Evolutionary conservation across 2,329 filamentous ascomycete genomes (phyloP).

Genomic region (Diaporthe citriasiana): DNA sequence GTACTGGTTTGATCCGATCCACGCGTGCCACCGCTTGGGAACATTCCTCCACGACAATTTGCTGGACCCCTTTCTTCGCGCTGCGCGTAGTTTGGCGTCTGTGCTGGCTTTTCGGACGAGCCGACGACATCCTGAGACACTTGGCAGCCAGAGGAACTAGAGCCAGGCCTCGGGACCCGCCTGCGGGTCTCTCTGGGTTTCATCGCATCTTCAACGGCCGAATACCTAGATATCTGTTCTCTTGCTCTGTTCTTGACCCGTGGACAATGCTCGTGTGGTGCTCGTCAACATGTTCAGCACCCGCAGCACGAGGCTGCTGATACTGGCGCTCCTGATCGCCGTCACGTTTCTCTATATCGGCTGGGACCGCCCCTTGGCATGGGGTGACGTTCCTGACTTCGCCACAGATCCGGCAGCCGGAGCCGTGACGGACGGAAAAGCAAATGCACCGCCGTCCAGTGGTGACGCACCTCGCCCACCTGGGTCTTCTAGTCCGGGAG

Average conservation of each 20-base stretch:
- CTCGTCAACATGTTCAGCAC: constrained; percentile 35
- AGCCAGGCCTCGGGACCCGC: constrained; percentile 1
- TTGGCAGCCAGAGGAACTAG: constrained; percentile 1
- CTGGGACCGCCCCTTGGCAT: constrained; percentile 33
- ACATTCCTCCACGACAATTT: neutral
- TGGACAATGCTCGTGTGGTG: constrained; percentile 27
- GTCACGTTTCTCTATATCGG: constrained; percentile 34
- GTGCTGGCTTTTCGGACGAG: constrained; percentile 16
- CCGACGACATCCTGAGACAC: constrained; percentile 24
- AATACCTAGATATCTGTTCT: neutral
- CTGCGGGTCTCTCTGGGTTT: constrained; percentile 20
- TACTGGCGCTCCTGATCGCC: constrained; percentile 33
- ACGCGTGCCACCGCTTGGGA: neutral
- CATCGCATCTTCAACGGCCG: neutral
- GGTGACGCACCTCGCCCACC: neutral
- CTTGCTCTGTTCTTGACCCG: neutral
- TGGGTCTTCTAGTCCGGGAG: constrained; percentile 4
- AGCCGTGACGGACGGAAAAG: neutral
- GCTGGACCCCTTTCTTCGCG: neutral
- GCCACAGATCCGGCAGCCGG: neutral
- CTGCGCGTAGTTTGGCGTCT: neutral
- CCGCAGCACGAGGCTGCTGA: constrained; percentile 38
- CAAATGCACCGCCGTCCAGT: neutral
- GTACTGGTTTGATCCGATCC: neutral
- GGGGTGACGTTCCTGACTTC: neutral